These are phyloP conservation scores for Dovyalis caffra DNA, from an alignment of 345 rosid genomes.

Conservation along the genomic window DNA sequence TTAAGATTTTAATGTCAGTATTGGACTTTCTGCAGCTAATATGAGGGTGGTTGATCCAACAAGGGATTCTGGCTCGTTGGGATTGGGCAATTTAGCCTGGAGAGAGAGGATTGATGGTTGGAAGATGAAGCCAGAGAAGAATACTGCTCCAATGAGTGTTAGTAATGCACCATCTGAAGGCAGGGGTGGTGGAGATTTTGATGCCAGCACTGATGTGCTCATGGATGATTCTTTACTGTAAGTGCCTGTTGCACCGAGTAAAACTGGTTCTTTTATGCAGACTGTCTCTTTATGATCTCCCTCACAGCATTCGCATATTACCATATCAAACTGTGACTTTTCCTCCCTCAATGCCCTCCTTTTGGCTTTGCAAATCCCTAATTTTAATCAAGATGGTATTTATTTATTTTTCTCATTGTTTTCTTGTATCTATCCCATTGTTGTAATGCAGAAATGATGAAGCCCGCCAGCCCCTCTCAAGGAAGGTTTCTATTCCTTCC, in stretches of 20 bases:
- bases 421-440: neutral
- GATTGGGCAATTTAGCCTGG: constrained; percentile 42
- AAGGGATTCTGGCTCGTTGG: constrained; percentile 30
- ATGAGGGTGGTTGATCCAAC: constrained; percentile 24
- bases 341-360: neutral
- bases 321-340: neutral
- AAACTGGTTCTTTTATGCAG: neutral
- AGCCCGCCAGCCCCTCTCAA: constrained; percentile 36
- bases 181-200: constrained; percentile 35
- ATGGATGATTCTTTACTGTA: constrained; percentile 38
- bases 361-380: neutral
- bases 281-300: neutral
- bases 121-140: constrained; percentile 40
- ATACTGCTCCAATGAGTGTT: constrained; percentile 32
- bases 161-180: constrained; percentile 39
- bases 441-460: constrained; percentile 32
- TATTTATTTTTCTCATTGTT: neutral
- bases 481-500: constrained; percentile 36
- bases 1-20: neutral
- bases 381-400: neutral
- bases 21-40: constrained; percentile 24
- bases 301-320: neutral
- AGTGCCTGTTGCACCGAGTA: constrained; percentile 4
- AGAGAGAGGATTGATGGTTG: constrained; percentile 43
- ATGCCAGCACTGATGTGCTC: constrained; percentile 33